Evolutionary conservation across 2,329 filamentous ascomycete genomes (phyloP).

Genomic region (Periconia sp.): DNA sequence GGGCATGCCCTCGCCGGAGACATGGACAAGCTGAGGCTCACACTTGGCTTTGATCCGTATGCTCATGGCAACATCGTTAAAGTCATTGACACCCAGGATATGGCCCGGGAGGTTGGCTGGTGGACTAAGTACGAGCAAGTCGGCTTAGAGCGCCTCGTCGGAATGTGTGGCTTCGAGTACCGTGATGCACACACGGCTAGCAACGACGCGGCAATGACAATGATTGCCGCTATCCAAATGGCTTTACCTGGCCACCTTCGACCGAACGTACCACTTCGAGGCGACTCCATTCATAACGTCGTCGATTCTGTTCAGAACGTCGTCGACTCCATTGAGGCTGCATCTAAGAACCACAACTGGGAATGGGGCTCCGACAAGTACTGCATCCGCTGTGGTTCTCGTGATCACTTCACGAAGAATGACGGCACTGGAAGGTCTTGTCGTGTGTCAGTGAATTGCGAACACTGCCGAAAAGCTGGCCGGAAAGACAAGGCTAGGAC

Average conservation of each 20-base stretch:
- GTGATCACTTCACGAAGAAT: constrained; percentile 12
- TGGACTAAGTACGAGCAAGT: constrained; percentile 16
- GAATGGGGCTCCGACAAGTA: constrained; percentile 12
- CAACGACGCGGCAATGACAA: constrained; percentile 29
- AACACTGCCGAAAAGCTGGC: no score
- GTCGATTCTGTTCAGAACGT: constrained; percentile 19
- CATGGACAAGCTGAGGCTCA: constrained; percentile 20
- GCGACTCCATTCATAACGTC: no score
- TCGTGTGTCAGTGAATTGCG: not conserved
- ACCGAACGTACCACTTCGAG: not conserved
- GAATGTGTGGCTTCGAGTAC: constrained; percentile 17
- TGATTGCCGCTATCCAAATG: constrained; percentile 29
- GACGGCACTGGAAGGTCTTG: constrained; percentile 2
- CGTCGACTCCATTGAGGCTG: constrained; percentile 8
- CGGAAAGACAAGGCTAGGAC: no score
- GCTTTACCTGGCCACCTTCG: constrained; percentile 3
- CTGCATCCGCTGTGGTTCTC: constrained; percentile 19
- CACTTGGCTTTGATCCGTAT: constrained; percentile 19
- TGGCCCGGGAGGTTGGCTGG: constrained; percentile 15
- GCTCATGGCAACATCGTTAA: constrained; percentile 17
- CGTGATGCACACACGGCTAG: constrained; percentile 27
- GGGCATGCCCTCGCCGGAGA: constrained; percentile 31
- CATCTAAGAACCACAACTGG: constrained; percentile 1
- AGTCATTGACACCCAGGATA: constrained; percentile 30
- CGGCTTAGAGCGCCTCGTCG: constrained; percentile 14